Conservation (phyloP, 352 stramenopile species). For the Phytophthora tubulina region DNA sequence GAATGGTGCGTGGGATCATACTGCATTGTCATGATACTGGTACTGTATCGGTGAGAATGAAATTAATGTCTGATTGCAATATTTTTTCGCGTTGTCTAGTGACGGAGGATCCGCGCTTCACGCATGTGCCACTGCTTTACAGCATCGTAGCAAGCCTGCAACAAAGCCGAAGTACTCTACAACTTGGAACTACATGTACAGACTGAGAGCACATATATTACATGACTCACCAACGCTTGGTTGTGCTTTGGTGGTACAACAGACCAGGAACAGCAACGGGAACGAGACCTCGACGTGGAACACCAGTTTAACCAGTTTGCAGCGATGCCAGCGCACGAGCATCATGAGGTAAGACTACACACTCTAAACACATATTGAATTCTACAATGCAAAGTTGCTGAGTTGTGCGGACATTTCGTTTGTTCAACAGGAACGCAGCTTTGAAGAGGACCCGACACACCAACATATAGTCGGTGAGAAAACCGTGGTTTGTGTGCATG, state of each 20-base stretch:
- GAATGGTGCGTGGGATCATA: constrained; percentile 46
- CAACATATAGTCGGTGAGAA: constrained; percentile 22
- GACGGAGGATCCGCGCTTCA: constrained; percentile 68
- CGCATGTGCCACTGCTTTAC: constrained; percentile 86
- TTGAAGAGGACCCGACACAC: constrained; percentile 23
- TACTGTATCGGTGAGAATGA: neutral
- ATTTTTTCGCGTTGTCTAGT: constrained; percentile 43
- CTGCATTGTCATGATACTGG: neutral
- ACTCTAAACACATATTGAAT: neutral
- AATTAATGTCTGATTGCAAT: too few species aligned
- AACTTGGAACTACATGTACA: neutral
- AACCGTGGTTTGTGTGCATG: too few species aligned
- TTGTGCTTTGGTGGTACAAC: neutral
- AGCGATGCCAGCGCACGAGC: constrained; percentile 4
- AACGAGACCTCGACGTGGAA: constrained; percentile 28
- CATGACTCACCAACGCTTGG: neutral
- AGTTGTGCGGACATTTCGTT: neutral
- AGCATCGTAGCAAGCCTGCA: constrained; percentile 73
- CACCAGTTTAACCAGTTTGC: constrained; percentile 43
- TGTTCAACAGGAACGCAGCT: constrained; percentile 16
- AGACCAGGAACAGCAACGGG: constrained; percentile 32
- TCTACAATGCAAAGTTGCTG: too few species aligned
- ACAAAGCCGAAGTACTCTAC: constrained; percentile 38
- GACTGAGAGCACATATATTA: too few species aligned
- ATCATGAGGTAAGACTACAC: constrained; percentile 22